phyloP scores from a whole-genome alignment of 2,329 filamentous ascomycete species.

The Parascedosporium putredinis region DNA sequence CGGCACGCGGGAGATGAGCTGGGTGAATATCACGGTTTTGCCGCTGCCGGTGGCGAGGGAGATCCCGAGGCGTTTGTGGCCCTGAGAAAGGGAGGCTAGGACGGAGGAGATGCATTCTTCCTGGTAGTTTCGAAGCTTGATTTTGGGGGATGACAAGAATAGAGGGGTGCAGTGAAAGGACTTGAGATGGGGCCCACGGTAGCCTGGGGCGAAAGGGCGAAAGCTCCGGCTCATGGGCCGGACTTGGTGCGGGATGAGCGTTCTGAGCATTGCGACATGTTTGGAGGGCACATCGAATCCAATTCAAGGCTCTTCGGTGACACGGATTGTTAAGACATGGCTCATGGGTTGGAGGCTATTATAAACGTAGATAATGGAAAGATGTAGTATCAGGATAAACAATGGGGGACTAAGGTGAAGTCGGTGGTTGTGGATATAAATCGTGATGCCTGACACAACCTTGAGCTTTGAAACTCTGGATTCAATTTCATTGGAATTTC shows the following conservation, averaged over 20 bases:
- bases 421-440: too few species aligned
- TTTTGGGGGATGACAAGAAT: background rate
- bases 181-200: background rate
- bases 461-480: too few species aligned
- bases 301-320: too few species aligned
- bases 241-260: background rate
- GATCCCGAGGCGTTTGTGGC: conserved; percentile 70
- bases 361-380: too few species aligned
- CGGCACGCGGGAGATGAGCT: conserved; percentile 71
- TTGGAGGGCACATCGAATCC: too few species aligned
- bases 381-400: too few species aligned
- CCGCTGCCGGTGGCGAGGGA: conserved; percentile 82
- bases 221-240: background rate
- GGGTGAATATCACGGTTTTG: conserved; percentile 95
- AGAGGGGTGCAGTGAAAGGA: background rate
- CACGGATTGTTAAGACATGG: too few species aligned
- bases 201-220: background rate
- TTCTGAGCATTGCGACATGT: conserved; percentile 1
- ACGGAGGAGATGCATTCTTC: conserved; percentile 85
- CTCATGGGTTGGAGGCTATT: too few species aligned
- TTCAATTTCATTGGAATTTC: too few species aligned
- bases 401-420: too few species aligned
- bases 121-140: conserved; percentile 73
- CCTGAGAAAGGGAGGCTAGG: conserved; percentile 54
- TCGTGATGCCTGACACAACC: too few species aligned